phyloP scores from a whole-genome alignment of 2,329 filamentous ascomycete species.

The Sclerotinia glacialis region DNA sequence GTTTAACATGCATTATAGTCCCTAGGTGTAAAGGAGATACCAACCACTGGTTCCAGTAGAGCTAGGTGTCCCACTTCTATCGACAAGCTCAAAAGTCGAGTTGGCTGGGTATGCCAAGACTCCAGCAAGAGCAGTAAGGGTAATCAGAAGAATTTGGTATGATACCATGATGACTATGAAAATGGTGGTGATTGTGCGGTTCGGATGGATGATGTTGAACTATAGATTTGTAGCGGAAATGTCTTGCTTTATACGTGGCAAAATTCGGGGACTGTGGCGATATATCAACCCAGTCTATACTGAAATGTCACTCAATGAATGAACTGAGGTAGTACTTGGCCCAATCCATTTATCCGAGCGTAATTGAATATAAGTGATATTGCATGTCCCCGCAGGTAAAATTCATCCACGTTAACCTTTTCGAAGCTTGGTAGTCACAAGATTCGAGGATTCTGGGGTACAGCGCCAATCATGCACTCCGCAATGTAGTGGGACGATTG shows the following conservation, averaged over 20 bases:
- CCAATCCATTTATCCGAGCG: not conserved
- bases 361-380: not conserved
- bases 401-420: not conserved
- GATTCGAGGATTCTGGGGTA: not conserved
- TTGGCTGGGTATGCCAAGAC: constrained; percentile 9
- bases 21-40: not conserved
- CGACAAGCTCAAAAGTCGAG: not conserved
- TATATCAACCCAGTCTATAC: not conserved
- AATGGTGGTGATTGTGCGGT: not conserved
- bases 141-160: not conserved
- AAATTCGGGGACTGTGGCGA: not conserved
- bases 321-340: not conserved
- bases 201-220: not conserved
- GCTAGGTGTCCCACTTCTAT: constrained; percentile 12
- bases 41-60: constrained; percentile 15
- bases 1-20: not conserved
- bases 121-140: not conserved
- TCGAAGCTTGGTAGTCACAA: constrained; percentile 1
- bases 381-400: not conserved
- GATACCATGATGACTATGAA: constrained; percentile 1
- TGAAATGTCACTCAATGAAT: not conserved
- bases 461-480: not conserved
- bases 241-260: constrained; percentile 1
- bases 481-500: not conserved
- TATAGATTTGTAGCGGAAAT: not conserved